Evolutionary conservation across 2,329 filamentous ascomycete species (phyloP).

Genomic region (Pseudogymnoascus sp.): DNA sequence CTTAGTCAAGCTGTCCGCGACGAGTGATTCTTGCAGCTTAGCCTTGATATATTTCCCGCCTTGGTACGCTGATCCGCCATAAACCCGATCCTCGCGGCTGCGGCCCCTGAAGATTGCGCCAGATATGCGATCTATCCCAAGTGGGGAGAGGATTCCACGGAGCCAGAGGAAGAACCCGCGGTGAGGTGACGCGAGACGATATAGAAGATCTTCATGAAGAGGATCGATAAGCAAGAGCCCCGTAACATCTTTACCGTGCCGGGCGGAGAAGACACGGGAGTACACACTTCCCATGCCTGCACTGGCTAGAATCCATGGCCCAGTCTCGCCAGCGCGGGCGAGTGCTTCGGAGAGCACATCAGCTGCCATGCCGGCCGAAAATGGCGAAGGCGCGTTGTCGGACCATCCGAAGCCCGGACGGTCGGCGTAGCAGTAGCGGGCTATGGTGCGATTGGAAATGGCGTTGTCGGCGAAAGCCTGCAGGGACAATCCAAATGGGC

Average conservation of each 20-base stretch:
- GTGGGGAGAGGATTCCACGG: constrained; percentile 75
- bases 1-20: constrained; percentile 75
- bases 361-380: constrained; percentile 87
- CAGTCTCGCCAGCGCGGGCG: constrained; percentile 68
- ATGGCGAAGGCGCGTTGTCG: constrained; percentile 87
- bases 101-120: constrained; percentile 79
- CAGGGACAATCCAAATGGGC: constrained; percentile 69
- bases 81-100: constrained; percentile 74
- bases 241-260: constrained; percentile 65
- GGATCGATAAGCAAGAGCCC: constrained; percentile 83
- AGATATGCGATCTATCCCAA: constrained; percentile 72
- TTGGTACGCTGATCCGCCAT: constrained; percentile 71
- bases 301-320: constrained; percentile 82
- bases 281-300: constrained; percentile 84
- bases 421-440: constrained; percentile 91
- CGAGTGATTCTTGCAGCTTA: constrained; percentile 85
- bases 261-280: constrained; percentile 81
- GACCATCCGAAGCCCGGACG: constrained; percentile 82
- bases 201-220: constrained; percentile 78
- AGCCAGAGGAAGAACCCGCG: constrained; percentile 83
- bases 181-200: constrained; percentile 55
- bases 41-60: constrained; percentile 79
- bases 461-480: constrained; percentile 72
- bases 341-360: constrained; percentile 84
- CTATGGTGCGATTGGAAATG: constrained; percentile 71